These are phyloP conservation scores for Metrosideros polymorpha DNA, from an alignment of 441 rosid genomes.

Conservation along the genomic window DNA sequence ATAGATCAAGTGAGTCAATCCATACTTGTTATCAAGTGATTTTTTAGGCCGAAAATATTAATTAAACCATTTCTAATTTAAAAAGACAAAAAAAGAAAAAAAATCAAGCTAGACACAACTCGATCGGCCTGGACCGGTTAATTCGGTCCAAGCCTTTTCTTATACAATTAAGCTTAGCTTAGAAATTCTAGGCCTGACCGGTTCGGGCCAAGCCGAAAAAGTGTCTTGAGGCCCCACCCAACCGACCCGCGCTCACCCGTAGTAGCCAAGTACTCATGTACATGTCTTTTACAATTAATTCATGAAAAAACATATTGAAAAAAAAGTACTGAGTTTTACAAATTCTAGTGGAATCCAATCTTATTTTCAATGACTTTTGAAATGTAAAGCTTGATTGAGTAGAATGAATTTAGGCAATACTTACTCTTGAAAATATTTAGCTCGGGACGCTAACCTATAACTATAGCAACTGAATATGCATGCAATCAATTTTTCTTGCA, in stretches of 20 bases:
- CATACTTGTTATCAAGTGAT: background rate
- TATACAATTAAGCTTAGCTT: background rate
- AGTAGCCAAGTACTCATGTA: background rate
- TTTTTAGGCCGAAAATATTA: background rate
- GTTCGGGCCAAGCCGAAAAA: background rate
- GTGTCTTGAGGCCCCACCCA: background rate
- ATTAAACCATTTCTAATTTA: background rate
- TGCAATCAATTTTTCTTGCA: background rate
- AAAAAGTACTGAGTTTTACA: background rate
- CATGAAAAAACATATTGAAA: background rate
- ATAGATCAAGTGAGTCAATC: background rate
- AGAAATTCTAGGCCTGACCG: background rate
- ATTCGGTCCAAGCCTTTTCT: background rate
- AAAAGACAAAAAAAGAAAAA: background rate
- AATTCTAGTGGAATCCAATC: background rate
- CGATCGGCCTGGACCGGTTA: accelerated
- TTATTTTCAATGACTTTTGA: background rate
- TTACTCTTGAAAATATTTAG: background rate
- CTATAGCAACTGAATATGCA: background rate
- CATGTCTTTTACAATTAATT: background rate
- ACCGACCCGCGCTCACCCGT: background rate
- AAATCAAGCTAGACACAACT: background rate
- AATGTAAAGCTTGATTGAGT: background rate
- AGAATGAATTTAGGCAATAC: background rate
- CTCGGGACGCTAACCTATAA: background rate